Evolutionary conservation across 2,329 filamentous ascomycete species (phyloP).

Genomic region (Beauveria varroae): DNA sequence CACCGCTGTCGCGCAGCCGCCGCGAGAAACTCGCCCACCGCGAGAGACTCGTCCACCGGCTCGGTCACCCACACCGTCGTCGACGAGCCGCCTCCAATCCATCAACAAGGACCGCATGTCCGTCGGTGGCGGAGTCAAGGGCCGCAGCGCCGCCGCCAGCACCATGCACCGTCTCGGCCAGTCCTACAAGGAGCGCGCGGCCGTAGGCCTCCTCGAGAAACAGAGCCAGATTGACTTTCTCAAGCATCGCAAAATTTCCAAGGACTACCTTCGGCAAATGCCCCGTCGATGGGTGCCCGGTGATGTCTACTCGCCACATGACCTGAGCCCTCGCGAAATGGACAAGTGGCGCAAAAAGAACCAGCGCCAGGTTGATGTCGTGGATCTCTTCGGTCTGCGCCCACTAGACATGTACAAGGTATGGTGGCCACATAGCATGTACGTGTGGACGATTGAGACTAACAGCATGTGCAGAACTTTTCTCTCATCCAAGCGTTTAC

Average conservation of each 20-base stretch:
- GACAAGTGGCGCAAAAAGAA: constrained; percentile 63
- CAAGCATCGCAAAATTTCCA: constrained; percentile 31
- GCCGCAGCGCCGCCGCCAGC: not conserved
- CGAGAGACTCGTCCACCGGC: constrained; percentile 13
- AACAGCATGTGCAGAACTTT: constrained; percentile 61
- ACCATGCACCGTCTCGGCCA: constrained; percentile 19
- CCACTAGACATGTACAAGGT: constrained; percentile 86
- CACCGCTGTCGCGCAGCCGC: constrained; percentile 17
- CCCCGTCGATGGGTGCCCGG: constrained; percentile 66
- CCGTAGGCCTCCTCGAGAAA: constrained; percentile 19
- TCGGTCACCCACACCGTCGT: constrained; percentile 18
- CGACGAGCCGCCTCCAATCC: constrained; percentile 13
- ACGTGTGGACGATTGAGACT: not conserved
- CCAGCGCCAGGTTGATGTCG: constrained; percentile 58
- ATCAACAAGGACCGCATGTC: constrained; percentile 11
- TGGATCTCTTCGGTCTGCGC: constrained; percentile 73
- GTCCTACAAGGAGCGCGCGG: constrained; percentile 18
- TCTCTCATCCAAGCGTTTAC: constrained; percentile 85
- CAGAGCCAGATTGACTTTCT: constrained; percentile 30
- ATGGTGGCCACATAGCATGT: constrained; percentile 4
- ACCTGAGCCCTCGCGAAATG: constrained; percentile 72
- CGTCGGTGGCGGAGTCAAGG: constrained; percentile 5
- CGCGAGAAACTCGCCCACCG: constrained; percentile 19
- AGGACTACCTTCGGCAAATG: constrained; percentile 55
- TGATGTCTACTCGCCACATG: constrained; percentile 86